Conservation (phyloP, 1,284 basidiomycete genomes). For the Cryptococcus hybrid region DNA sequence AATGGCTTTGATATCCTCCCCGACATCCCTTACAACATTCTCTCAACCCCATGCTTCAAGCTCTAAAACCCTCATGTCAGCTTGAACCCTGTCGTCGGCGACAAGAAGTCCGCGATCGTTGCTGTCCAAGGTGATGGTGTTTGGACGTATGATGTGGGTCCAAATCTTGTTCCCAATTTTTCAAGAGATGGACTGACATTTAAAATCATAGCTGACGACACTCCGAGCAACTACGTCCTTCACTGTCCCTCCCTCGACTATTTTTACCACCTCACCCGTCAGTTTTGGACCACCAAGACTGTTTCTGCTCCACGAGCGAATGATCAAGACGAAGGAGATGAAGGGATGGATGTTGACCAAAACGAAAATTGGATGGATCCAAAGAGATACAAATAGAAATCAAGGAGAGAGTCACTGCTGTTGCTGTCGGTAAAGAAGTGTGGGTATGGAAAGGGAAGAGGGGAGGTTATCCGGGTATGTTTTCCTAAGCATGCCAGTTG, state of each 20-base stretch:
- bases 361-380: slow-evolving; percentile 9
- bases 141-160: slow-evolving; percentile 51
- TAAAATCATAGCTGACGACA: slow-evolving; percentile 34
- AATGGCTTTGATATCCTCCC: slow-evolving; percentile 40
- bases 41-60: slow-evolving; percentile 37
- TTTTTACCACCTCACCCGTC: slow-evolving; percentile 39
- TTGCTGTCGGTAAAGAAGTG: slow-evolving; percentile 32
- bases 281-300: slow-evolving; percentile 21
- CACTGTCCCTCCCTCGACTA: slow-evolving; percentile 45
- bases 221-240: slow-evolving; percentile 44
- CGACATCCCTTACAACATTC: slow-evolving; percentile 43
- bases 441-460: slow-evolving; percentile 44
- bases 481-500: neutral
- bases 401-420: slow-evolving; percentile 27
- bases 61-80: slow-evolving; percentile 39
- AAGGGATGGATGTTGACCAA: slow-evolving; percentile 12
- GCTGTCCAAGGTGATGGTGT: slow-evolving; percentile 50
- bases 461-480: slow-evolving; percentile 21
- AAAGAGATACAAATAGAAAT: slow-evolving; percentile 4
- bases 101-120: slow-evolving; percentile 37
- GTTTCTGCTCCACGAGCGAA: neutral
- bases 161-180: neutral
- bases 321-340: slow-evolving; percentile 5
- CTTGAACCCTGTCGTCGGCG: slow-evolving; percentile 39
- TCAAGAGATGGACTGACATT: slow-evolving; percentile 3